Evolutionary conservation across 176 grass and related monocot species (phyloP), one percentile per base, ranked within the genome.

Genomic region (Oryza australiensis): DNA sequence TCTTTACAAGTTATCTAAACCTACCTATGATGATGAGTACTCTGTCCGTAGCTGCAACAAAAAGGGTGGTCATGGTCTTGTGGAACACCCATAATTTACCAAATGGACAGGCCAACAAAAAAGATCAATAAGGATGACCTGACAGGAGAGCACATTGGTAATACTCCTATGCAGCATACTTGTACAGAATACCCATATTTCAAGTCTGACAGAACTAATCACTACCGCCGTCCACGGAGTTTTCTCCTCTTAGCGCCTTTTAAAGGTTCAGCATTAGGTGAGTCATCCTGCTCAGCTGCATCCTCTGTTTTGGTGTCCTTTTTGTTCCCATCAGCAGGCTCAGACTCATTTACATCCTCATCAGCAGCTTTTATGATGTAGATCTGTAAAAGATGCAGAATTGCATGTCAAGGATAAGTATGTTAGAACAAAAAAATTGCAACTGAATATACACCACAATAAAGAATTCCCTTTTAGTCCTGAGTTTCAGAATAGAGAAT

Each of bases 331-430:
- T 20, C 83, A 57, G 32, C 72, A 48, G 62, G 11, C n/a, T 83
- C 55, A 3, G 35, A 68, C 42, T 87, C 81, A 62, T 89, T 33
- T 81, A 9, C 84, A 41, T 78, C 64, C 74, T 69, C 68, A 71
- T 93, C 90, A 9, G 88, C 85, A 66, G 92, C 92, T 78, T 98
- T 98, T 42, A 90, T 78, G 80, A 98, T 95, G 82, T 95, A 91
- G 74, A 98, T 86, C 95, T 95, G 90, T 70, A 86, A 74, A 38
- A 51, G 66, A 51, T 41, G n/a, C 27, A 6, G 40, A 14, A 87
- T 59, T 69, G 46, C 45, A 63, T 73, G 68, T 77, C 13, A 77
- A 67, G 30, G 55, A 53, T 20, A 62, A 8, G 8, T 13, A 68
- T 55, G 57, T 32, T 74, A n/a, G 26, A 59, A 45, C 14, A 22